Evolutionary conservation across 495 filamentous ascomycete species (phyloP).

Genomic region (Tuber umbilicatum): DNA sequence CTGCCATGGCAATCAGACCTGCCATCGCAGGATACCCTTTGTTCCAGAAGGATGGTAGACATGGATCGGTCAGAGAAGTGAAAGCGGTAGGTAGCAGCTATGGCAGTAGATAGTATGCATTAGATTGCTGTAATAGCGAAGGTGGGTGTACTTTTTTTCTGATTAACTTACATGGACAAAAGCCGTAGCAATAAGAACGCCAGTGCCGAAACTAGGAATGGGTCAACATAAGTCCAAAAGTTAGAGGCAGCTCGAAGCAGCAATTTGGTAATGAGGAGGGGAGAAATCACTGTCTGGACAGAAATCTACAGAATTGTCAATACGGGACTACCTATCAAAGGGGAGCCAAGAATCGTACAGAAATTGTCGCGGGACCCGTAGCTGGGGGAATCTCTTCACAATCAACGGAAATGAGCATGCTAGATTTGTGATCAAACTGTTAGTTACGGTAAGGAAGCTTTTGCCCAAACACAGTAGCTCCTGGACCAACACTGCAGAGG

Average conservation of each 20-base stretch:
- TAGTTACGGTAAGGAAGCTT: neutral
- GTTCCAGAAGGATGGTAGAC: conserved; percentile 69
- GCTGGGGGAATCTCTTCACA: conserved; percentile 39
- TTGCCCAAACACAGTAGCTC: neutral
- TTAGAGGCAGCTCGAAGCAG: neutral
- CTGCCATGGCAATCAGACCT: conserved; percentile 69
- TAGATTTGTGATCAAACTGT: conserved; percentile 26
- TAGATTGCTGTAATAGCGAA: conserved; percentile 65
- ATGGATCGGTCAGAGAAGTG: conserved; percentile 69
- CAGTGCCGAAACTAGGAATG: conserved; percentile 60
- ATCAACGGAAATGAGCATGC: conserved; percentile 58
- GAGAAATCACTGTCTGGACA: conserved; percentile 40
- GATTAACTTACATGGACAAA: conserved; percentile 74
- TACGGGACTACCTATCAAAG: conserved; percentile 23
- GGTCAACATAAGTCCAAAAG: neutral
- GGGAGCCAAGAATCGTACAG: conserved; percentile 45
- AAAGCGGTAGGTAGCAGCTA: conserved; percentile 74
- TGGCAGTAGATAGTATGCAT: conserved; percentile 54
- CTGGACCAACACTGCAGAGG: neutral
- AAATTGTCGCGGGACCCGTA: conserved; percentile 46
- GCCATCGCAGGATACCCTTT: conserved; percentile 67
- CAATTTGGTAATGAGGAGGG: conserved; percentile 40
- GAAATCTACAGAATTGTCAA: conserved; percentile 38
- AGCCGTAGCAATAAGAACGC: conserved; percentile 79
- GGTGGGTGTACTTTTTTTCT: conserved; percentile 44